These are phyloP conservation scores for Ephemerocybe angulata DNA, from an alignment of 768 basidiomycete species.

Conservation along the genomic window DNA sequence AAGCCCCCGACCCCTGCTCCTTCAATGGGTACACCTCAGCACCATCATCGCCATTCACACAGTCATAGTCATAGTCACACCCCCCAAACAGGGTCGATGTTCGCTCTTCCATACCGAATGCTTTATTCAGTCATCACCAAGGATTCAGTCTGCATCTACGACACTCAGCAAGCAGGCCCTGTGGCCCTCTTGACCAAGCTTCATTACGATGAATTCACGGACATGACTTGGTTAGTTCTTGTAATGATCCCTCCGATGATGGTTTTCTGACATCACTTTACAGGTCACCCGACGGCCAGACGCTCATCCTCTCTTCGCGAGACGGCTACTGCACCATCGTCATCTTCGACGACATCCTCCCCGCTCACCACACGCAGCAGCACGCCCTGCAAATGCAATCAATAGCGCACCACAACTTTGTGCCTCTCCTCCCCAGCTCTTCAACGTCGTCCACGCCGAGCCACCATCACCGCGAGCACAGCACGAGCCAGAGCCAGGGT, in stretches of 20 bases:
- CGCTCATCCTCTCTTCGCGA: conserved; percentile 84
- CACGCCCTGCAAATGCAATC: conserved; percentile 86
- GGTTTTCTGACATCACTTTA: conserved; percentile 1
- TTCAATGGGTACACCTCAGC: conserved; percentile 15
- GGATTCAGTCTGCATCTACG: conserved; percentile 92
- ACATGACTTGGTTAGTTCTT: conserved; percentile 80
- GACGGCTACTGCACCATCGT: conserved; percentile 98
- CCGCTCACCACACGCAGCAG: conserved; percentile 86
- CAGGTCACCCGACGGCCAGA: conserved; percentile 96
- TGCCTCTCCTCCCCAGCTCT: conserved; percentile 42
- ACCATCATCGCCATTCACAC: conserved; percentile 8
- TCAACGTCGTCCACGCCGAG: conserved; percentile 21
- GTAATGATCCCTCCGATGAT: neutral
- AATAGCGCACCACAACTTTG: conserved; percentile 81
- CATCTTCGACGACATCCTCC: conserved; percentile 91
- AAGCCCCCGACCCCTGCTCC: conserved; percentile 50
- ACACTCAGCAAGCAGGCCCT: conserved; percentile 93
- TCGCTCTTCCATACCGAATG: conserved; percentile 91
- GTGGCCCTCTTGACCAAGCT: conserved; percentile 89
- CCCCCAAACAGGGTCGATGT: conserved; percentile 59
- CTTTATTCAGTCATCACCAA: conserved; percentile 94
- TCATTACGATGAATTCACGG: conserved; percentile 98
- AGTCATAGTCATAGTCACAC: conserved; percentile 7
- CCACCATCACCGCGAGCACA: conserved; percentile 19
- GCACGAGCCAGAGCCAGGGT: conserved; percentile 9